Evolutionary conservation across 495 filamentous ascomycete species (phyloP).

Genomic region (Penicillium canariense): DNA sequence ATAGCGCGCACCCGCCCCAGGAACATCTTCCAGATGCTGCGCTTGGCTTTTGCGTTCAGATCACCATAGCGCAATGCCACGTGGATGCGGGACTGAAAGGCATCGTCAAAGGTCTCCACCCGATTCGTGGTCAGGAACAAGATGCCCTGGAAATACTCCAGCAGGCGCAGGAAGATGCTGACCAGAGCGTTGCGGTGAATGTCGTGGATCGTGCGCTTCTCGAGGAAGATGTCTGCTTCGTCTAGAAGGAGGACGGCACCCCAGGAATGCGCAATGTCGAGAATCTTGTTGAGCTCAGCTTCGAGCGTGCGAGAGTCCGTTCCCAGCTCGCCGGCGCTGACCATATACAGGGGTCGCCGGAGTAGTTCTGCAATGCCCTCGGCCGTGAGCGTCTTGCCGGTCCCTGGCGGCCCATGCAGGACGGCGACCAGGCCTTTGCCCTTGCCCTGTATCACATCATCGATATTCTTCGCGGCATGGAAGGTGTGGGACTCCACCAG

Average conservation of each 20-base stretch:
- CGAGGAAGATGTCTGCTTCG: constrained; percentile 78
- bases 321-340: constrained; percentile 77
- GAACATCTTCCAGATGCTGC: constrained; percentile 85
- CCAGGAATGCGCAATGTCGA: constrained; percentile 87
- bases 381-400: constrained; percentile 86
- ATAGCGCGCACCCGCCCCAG: constrained; percentile 64
- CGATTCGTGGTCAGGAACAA: constrained; percentile 81
- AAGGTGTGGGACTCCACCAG: constrained; percentile 81
- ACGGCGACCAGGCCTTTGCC: constrained; percentile 73
- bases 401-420: constrained; percentile 80
- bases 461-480: constrained; percentile 76
- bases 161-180: constrained; percentile 66
- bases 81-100: constrained; percentile 67
- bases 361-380: constrained; percentile 84
- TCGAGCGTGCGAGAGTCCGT: constrained; percentile 77
- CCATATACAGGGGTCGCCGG: constrained; percentile 80
- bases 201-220: constrained; percentile 67
- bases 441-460: constrained; percentile 79
- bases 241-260: constrained; percentile 76
- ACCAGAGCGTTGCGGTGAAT: constrained; percentile 77
- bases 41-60: constrained; percentile 70
- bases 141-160: constrained; percentile 79
- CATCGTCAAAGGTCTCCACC: constrained; percentile 70
- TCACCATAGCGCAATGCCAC: constrained; percentile 78
- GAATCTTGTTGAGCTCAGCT: constrained; percentile 74